Base-by-base conservation (phyloP, 192 early-diverging fungal genomes). In the Pilobolus umbonatus region DNA sequence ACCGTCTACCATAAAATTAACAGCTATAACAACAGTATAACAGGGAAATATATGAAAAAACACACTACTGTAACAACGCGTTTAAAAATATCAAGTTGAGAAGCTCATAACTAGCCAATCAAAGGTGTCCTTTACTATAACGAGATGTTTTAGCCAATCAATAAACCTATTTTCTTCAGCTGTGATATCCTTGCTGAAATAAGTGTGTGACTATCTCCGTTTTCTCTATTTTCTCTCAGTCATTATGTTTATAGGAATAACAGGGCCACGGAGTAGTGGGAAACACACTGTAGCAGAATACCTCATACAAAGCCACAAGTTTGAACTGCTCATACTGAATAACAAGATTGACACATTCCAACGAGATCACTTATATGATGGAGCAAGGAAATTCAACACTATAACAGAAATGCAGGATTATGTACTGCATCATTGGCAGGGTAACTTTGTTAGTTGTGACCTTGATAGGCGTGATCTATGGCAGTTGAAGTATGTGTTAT, bases 401-500 rank as follows among this genome's bases (percentile, higher is more conserved):
- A 59, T 84, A 7, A 72, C 82, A n/a, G 78, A 77, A 5, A 69
- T 91, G 49, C 70, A 86, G 40, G 48, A 71, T 12, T 80, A 80
- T 66, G 90, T 88, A 17, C 95, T 91, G 0, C 76, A 76, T 12
- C 76, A 83, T 57, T 97, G 93, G 94, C 63, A 65, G 31, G 61
- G 75, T 3, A 67, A 89, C 69, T 92, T 81, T 71, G 87, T 92
- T 3, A 84, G 88, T 9, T 82, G 80, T 51, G 75, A 87, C 38
- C 66, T 91, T 35, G 70, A 75, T 11, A 72, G 54, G 34, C 60
- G 74, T 12, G 55, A 83, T n/a, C 69, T 91, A 44, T 72, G 81
- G 42, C 46, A 77, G 15, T 70, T 92, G 26, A 71, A 56, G 68
- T 78, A 69, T 50, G 50, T 29, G 10, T 24, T 4, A n/a, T 32